A percentile compares a stretch with the other conserved stretches of the same genome.
Evolutionary conservation across 73 alveolate genomes (phyloP).

Genomic region (Paraurostyla sp.): DNA sequence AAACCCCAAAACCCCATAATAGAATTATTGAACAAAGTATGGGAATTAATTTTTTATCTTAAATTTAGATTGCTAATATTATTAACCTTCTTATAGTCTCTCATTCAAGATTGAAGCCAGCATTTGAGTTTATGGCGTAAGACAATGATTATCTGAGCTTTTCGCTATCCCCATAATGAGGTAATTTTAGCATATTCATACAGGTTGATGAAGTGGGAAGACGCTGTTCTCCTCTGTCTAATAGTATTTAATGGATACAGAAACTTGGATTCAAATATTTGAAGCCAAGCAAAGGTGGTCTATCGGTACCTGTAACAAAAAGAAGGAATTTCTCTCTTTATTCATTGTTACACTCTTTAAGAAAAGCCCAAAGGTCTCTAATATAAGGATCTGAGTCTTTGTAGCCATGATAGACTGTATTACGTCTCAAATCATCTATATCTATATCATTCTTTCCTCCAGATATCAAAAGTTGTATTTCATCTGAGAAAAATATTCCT

Average conservation of each 20-base stretch:
- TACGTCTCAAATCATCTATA: conserved; percentile 85
- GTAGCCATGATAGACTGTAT: conserved; percentile 86
- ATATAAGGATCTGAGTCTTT: conserved; percentile 75
- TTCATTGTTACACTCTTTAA: conserved; percentile 84
- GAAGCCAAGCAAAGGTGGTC: conserved; percentile 95
- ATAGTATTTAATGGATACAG: conserved; percentile 56
- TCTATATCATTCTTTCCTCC: conserved; percentile 91
- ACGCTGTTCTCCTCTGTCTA: conserved; percentile 56
- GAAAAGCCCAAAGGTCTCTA: conserved; percentile 86
- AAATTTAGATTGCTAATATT: too few species aligned
- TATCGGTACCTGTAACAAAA: conserved; percentile 91
- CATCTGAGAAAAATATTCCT: conserved; percentile 85
- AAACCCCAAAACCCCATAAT: conserved; percentile 34
- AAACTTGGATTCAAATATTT: conserved; percentile 78
- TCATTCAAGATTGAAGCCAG: conserved; percentile 78
- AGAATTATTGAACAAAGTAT: neutral
- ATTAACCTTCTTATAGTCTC: neutral
- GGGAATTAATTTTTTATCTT: neutral
- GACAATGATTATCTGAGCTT: conserved; percentile 45
- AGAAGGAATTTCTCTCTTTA: conserved; percentile 86
- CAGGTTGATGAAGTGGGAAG: conserved; percentile 82
- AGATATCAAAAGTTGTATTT: conserved; percentile 88
- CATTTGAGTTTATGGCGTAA: conserved; percentile 64
- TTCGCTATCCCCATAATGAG: conserved; percentile 62
- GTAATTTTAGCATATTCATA: conserved; percentile 77